phyloP scores from a whole-genome alignment of 2,329 filamentous ascomycete species.

The Colletotrichum eremochloae region DNA sequence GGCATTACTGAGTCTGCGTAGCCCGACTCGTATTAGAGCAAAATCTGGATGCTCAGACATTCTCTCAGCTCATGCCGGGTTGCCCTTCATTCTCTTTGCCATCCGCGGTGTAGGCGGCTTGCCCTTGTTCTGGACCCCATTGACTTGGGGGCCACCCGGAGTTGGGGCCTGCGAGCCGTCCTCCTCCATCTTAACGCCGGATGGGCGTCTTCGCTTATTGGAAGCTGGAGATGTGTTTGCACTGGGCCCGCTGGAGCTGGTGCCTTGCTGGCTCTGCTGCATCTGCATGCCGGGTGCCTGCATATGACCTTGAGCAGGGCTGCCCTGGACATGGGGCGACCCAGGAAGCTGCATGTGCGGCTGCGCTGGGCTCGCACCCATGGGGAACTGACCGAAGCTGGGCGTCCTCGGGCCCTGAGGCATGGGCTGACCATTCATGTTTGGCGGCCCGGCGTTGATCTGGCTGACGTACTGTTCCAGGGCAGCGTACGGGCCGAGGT shows the following conservation, averaged over 20 bases:
- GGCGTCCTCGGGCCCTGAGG: conserved; percentile 66
- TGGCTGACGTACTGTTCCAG: conserved; percentile 71
- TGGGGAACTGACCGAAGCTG: conserved; percentile 68
- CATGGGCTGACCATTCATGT: conserved; percentile 64
- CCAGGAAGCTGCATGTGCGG: conserved; percentile 73
- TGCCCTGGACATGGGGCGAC: conserved; percentile 70
- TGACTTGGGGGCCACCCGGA: conserved; percentile 62
- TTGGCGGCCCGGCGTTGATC: conserved; percentile 56
- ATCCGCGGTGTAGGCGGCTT: conserved; percentile 71
- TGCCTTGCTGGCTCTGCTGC: conserved; percentile 77
- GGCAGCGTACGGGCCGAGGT: conserved; percentile 68
- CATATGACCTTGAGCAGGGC: conserved; percentile 73
- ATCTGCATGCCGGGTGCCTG: conserved; percentile 76
- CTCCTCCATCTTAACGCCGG: conserved; percentile 70
- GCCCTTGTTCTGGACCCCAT: conserved; percentile 63
- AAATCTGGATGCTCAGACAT: conserved; percentile 28
- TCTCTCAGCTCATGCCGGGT: conserved; percentile 50
- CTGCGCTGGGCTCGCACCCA: conserved; percentile 71
- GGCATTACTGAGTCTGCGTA: conserved; percentile 42
- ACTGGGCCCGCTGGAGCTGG: conserved; percentile 74
- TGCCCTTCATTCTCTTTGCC: conserved; percentile 66
- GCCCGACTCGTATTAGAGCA: conserved; percentile 34
- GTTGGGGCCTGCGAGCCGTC: conserved; percentile 65
- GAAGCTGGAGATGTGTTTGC: conserved; percentile 75
- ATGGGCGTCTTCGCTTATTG: conserved; percentile 70